These are phyloP conservation scores for Globisporangium cederbergense DNA, from an alignment of 352 stramenopile species.

Conservation along the genomic window DNA sequence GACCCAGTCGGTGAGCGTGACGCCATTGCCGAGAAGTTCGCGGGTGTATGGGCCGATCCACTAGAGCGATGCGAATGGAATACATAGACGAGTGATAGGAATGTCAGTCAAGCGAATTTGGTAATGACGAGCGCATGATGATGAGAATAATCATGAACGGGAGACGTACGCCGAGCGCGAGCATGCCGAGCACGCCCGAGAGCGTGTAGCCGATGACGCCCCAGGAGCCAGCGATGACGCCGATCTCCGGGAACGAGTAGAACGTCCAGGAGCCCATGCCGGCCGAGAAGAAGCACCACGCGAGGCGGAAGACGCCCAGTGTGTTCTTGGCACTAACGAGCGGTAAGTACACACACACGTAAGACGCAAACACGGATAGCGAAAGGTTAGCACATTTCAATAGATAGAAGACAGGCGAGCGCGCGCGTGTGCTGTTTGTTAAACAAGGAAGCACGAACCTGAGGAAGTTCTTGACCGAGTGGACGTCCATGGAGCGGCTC, in stretches of 20 bases:
- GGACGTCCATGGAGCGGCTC: constrained; percentile 51
- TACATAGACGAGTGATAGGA: not conserved
- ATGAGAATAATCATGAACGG: not conserved
- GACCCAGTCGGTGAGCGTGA: constrained; percentile 74
- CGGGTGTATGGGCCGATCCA: constrained; percentile 54
- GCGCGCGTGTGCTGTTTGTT: not conserved
- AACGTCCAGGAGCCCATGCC: constrained; percentile 76
- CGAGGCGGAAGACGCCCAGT: constrained; percentile 44
- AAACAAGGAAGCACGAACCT: constrained; percentile 29
- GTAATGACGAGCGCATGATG: not conserved
- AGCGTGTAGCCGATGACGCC: constrained; percentile 76
- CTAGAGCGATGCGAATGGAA: constrained; percentile 7
- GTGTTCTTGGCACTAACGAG: constrained; percentile 60
- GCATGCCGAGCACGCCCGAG: constrained; percentile 52
- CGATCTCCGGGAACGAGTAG: constrained; percentile 76
- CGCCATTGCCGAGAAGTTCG: constrained; percentile 58
- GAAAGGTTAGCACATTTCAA: not conserved
- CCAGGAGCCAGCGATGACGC: constrained; percentile 65
- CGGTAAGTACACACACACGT: not conserved
- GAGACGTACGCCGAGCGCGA: constrained; percentile 39
- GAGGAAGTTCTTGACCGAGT: constrained; percentile 58
- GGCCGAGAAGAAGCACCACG: constrained; percentile 79
- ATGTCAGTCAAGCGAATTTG: not conserved
- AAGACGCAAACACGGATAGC: not conserved
- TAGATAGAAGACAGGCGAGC: not conserved